Conservation (phyloP, 306 rosid species). For the Potentilla sterilis region DNA sequence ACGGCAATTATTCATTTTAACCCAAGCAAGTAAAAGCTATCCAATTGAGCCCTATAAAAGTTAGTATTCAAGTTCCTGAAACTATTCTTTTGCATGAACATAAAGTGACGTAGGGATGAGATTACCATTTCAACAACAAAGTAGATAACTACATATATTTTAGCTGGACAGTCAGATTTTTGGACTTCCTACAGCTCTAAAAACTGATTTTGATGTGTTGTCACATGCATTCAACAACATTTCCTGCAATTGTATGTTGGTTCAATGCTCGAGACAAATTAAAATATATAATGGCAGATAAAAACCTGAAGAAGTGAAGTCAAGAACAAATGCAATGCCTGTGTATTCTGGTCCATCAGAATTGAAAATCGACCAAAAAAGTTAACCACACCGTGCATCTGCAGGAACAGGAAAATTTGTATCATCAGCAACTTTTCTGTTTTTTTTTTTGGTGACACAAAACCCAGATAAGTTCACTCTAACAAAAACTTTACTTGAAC, state of each 20-base stretch:
- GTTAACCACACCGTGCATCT: constrained; percentile 90
- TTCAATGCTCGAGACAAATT: background rate
- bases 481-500: background rate
- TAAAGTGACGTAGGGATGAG: background rate
- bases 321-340: constrained; percentile 93
- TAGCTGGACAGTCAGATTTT: background rate
- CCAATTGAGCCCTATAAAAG: background rate
- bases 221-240: background rate
- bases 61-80: background rate
- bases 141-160: background rate
- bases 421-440: background rate
- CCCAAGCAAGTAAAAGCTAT: background rate
- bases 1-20: background rate
- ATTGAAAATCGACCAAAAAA: constrained; percentile 90
- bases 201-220: background rate
- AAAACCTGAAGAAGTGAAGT: constrained; percentile 97
- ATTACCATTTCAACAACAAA: background rate
- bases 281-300: no score
- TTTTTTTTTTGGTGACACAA: background rate
- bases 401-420: constrained; percentile 20
- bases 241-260: background rate
- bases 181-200: background rate
- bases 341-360: constrained; percentile 92
- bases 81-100: background rate
- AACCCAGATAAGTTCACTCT: background rate